A percentile compares a stretch with the other conserved stretches of the same genome.
Conservation (phyloP, 1,284 basidiomycete species). For the Irpex sp. region DNA sequence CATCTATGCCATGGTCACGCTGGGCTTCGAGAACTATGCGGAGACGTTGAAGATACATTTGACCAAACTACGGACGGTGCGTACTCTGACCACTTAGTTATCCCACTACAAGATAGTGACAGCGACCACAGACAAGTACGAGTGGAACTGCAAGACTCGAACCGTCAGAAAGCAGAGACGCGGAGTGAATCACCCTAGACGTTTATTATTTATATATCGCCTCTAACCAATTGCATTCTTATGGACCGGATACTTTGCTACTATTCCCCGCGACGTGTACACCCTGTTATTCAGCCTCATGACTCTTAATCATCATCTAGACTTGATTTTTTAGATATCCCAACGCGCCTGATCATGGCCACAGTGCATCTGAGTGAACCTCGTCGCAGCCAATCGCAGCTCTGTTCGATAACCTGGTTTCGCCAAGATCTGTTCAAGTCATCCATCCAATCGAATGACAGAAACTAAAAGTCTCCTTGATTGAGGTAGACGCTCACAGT, state of each 20-base stretch:
- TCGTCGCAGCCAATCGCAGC: not conserved
- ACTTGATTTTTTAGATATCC: not conserved
- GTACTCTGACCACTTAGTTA: conserved; percentile 20
- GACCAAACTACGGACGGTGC: conserved; percentile 82
- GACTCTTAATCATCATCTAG: not conserved
- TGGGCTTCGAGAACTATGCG: conserved; percentile 96
- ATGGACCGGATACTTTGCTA: not conserved
- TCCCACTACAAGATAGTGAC: not conserved
- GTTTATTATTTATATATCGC: not conserved
- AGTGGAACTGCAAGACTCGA: not conserved
- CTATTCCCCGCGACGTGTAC: not conserved
- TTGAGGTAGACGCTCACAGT: not conserved
- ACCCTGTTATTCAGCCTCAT: not conserved
- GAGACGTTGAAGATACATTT: conserved; percentile 88
- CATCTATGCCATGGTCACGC: conserved; percentile 79
- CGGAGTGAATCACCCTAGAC: not conserved
- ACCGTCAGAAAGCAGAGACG: not conserved
- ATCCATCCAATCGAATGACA: not conserved
- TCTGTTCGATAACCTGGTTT: not conserved
- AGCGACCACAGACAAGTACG: not conserved
- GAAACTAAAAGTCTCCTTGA: conserved; percentile 1
- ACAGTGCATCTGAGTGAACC: not conserved
- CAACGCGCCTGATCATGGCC: not conserved
- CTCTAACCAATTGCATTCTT: not conserved
- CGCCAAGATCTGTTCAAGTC: not conserved